Percentiles rank a stretch among this genome's conserved stretches.
phyloP scores from a whole-genome alignment of 148 eudicot genomes.

The Fagopyrum tataricum region DNA sequence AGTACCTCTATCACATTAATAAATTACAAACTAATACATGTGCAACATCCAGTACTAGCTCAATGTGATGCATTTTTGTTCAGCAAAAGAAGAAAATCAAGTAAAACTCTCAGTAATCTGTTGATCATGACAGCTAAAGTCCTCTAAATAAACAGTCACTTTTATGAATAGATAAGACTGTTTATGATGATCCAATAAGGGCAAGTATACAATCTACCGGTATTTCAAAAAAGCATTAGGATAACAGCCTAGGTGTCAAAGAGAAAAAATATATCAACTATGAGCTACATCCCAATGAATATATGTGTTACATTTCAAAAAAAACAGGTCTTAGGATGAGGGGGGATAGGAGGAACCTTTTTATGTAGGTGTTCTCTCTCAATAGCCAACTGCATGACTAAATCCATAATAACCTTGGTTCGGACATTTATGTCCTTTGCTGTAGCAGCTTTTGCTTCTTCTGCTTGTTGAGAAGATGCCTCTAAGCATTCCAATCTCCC shows the following conservation, averaged over 20 bases:
- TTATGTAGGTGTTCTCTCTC: conserved; percentile 87
- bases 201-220: neutral
- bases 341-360: conserved; percentile 41
- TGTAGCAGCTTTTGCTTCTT: conserved; percentile 55
- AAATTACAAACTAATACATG: neutral
- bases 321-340: neutral
- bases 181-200: neutral
- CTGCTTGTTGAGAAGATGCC: conserved; percentile 60
- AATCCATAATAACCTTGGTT: conserved; percentile 60
- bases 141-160: neutral
- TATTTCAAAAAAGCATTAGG: neutral
- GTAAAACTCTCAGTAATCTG: neutral
- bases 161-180: neutral
- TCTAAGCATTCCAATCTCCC: conserved; percentile 51
- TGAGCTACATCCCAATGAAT: neutral
- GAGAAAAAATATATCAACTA: neutral
- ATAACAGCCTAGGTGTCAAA: neutral
- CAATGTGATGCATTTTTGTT: neutral
- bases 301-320: neutral
- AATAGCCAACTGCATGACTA: conserved; percentile 69
- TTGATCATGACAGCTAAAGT: neutral
- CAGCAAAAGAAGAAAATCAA: neutral
- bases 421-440: conserved; percentile 61
- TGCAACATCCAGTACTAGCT: neutral
- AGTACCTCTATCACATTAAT: neutral